Conservation (phyloP, 192 early-diverging fungal genomes). For the Coemansia sp. region DNA sequence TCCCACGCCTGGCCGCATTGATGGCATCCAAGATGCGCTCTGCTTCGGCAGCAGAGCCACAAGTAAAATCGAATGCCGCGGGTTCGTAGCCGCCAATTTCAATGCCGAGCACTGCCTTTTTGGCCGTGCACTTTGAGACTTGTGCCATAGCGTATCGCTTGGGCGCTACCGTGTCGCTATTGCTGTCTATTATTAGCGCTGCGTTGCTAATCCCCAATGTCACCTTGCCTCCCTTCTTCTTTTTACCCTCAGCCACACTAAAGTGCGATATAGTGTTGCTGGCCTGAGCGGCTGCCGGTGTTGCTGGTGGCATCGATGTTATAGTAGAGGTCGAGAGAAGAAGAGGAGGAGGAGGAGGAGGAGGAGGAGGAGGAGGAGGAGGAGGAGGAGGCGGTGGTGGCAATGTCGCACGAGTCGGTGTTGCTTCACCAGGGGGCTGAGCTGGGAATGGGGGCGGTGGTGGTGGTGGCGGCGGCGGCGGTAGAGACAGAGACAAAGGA, state of each 20-base stretch:
- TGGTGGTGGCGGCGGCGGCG: not conserved
- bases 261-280: slow-evolving; percentile 40
- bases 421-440: not conserved
- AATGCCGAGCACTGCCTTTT: slow-evolving; percentile 63
- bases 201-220: slow-evolving; percentile 63
- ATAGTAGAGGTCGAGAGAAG: not conserved
- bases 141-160: slow-evolving; percentile 53
- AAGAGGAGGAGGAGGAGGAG: not conserved
- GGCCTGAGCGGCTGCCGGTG: not conserved
- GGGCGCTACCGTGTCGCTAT: slow-evolving; percentile 52
- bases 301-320: not conserved
- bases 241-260: slow-evolving; percentile 59
- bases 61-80: slow-evolving; percentile 62
- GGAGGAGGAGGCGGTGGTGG: not conserved
- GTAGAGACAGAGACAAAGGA: not conserved
- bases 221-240: slow-evolving; percentile 75
- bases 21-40: slow-evolving; percentile 66
- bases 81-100: slow-evolving; percentile 59
- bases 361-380: slow-evolving; percentile 3
- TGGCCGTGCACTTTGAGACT: slow-evolving; percentile 60
- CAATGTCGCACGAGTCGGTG: slow-evolving; percentile 3
- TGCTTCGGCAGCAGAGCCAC: slow-evolving; percentile 62
- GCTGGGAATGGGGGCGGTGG: slow-evolving; percentile 8
- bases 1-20: slow-evolving; percentile 57
- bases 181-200: slow-evolving; percentile 61